Percentiles rank a stretch among this genome's conserved stretches.
phyloP scores from a whole-genome alignment of 2,329 filamentous ascomycete species.

The Magnaporthales sp. region DNA sequence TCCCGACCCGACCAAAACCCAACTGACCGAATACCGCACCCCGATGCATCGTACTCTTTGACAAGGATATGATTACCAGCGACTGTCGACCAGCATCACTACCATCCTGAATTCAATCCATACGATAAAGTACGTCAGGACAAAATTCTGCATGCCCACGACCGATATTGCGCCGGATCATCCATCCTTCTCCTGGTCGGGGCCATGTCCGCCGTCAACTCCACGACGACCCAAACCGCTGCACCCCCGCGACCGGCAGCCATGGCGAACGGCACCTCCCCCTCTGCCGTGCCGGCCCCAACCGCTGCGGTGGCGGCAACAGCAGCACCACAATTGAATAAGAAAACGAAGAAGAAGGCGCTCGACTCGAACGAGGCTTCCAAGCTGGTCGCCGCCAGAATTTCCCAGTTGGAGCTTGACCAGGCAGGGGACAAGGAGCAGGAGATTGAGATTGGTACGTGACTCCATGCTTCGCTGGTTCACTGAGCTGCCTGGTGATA shows the following conservation, averaged over 20 bases:
- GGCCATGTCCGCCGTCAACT: slow-evolving; percentile 26
- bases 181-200: not conserved
- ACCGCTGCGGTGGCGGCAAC: slow-evolving; percentile 34
- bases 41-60: not conserved
- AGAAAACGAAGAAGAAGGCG: slow-evolving; percentile 83
- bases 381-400: slow-evolving; percentile 84
- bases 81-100: not conserved
- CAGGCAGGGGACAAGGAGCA: slow-evolving; percentile 90
- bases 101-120: not conserved
- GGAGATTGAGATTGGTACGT: slow-evolving; percentile 82
- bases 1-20: not conserved
- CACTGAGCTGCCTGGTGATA: not conserved
- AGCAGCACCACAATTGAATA: slow-evolving; percentile 26
- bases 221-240: slow-evolving; percentile 21
- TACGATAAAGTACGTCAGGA: not conserved
- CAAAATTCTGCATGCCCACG: not conserved
- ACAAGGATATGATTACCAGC: not conserved
- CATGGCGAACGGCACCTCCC: slow-evolving; percentile 22
- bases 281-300: slow-evolving; percentile 24
- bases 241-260: slow-evolving; percentile 15
- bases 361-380: slow-evolving; percentile 82
- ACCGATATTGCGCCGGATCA: not conserved
- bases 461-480: not conserved
- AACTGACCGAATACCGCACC: not conserved
- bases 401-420: slow-evolving; percentile 91